Conservation (phyloP, 2,329 filamentous ascomycete genomes). For the Cryphonectria carpinicola region DNA sequence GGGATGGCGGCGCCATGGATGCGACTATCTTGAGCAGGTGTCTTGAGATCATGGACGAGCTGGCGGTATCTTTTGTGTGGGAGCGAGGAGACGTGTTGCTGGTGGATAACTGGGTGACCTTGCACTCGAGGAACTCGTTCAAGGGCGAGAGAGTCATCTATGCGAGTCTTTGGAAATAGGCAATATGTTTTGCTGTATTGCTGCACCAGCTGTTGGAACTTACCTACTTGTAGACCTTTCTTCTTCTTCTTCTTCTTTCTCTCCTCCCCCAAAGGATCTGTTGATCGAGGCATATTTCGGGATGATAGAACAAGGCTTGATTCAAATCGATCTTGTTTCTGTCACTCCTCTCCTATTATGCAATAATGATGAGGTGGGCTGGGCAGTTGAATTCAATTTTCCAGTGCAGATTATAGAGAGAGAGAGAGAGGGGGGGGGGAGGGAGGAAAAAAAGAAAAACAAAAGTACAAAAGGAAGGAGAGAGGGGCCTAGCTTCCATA, state of each 20-base stretch:
- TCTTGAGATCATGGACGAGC: slow-evolving; percentile 26
- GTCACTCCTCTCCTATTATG: too few species aligned
- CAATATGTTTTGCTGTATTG: background rate
- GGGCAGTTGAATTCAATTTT: background rate
- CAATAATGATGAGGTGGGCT: background rate
- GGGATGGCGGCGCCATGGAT: slow-evolving; percentile 23
- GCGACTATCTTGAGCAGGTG: slow-evolving; percentile 19
- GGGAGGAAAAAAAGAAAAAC: too few species aligned
- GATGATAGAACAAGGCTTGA: too few species aligned
- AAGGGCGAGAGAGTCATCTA: slow-evolving; percentile 24
- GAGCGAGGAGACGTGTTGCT: slow-evolving; percentile 23
- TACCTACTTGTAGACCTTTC: background rate
- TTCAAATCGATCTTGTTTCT: too few species aligned
- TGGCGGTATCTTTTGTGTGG: slow-evolving; percentile 25
- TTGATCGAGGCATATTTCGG: background rate
- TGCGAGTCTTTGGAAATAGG: slow-evolving; percentile 27
- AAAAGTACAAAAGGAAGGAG: background rate
- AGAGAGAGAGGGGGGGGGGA: too few species aligned
- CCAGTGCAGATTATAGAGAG: background rate
- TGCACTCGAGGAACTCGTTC: slow-evolving; percentile 27
- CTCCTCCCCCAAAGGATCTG: background rate
- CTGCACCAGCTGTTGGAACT: background rate
- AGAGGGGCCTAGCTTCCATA: background rate
- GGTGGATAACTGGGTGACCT: slow-evolving; percentile 24
- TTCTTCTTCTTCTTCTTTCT: background rate